Base-by-base conservation (phyloP, 352 stramenopile species). In the Peronosclerospora sorghi region DNA sequence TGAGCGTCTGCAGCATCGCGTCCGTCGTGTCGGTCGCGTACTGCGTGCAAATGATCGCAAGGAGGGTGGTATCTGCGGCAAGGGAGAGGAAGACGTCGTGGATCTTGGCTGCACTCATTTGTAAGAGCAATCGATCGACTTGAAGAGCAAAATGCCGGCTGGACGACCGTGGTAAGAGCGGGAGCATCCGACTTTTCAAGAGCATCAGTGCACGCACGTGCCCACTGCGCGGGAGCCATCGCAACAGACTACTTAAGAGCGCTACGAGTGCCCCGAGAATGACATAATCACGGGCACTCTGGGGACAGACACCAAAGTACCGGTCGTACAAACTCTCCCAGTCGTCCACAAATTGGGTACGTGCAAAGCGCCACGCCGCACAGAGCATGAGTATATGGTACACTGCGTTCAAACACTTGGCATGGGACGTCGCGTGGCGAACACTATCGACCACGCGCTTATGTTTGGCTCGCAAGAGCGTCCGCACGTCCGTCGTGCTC, bases 21-120 rank as follows among this genome's bases (percentile, higher is more conserved):
- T 74, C 54, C 4, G 52, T 70, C 6, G 63, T 48, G 32, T 78
- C 78, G 13, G 69, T 38, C 14, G 46, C 59, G 40, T 78, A 81
- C 38, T 76, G 73, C 19, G 20, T 56, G 37, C 65, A 69, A 19
- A 81, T 65, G n/a, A 49, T 58, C 21, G 56, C 39, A 12, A 78
- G 47, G 7, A 86, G 44, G 15, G 74, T 64, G 0, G 70, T 80
- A 48, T 86, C 73, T 32, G 63, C 56, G 30, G 70, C 59, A 12
- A 86, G 54, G 2, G 73, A 75, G n/a, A 65, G 41, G 28, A 86
- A 82, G 34, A 86, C 52, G 35, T 81, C 64, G 4, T 39, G 28
- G 8, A 82, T 45, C 5, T 56, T 54, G 12, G 68, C 74, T 13
- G 50, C 26, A 41, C 68, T 74, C 23, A 83, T 17, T 35, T 62